Conservation (phyloP, 148 eudicot genomes). For the Silene conica region DNA sequence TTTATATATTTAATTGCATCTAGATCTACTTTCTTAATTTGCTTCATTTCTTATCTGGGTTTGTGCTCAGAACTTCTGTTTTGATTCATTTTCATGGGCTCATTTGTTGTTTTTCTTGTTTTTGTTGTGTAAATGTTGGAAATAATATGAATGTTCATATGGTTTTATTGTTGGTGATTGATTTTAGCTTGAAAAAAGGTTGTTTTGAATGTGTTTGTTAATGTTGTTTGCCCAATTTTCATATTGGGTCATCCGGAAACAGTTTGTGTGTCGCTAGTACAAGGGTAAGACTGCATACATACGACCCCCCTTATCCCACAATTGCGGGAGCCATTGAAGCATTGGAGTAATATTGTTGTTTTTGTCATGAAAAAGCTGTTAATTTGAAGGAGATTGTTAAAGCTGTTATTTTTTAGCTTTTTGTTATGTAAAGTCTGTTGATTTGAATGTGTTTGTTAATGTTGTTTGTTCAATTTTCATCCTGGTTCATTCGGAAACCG, state of each 20-base stretch:
- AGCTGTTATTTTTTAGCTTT: neutral
- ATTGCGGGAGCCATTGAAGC: too few species aligned
- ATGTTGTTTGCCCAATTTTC: neutral
- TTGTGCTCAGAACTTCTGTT: slow-evolving; percentile 1
- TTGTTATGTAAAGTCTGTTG: neutral
- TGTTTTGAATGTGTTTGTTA: slow-evolving; percentile 12
- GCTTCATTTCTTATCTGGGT: slow-evolving; percentile 20
- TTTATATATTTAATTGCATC: neutral
- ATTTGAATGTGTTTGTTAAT: slow-evolving; percentile 12
- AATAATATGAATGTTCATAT: neutral
- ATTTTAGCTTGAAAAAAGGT: neutral
- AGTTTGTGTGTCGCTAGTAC: too few species aligned
- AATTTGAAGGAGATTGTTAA: neutral
- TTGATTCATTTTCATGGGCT: slow-evolving; percentile 8
- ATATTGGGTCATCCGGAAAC: too few species aligned
- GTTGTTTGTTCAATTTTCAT: neutral
- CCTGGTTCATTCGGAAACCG: too few species aligned
- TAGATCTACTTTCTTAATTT: slow-evolving; percentile 26
- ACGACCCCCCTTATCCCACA: too few species aligned
- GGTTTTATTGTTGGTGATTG: neutral
- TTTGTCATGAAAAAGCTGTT: neutral
- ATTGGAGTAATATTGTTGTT: too few species aligned
- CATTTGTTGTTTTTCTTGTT: slow-evolving; percentile 10
- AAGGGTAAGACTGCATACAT: too few species aligned
- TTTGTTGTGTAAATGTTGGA: neutral